Evolutionary conservation across 2,329 filamentous ascomycete genomes (phyloP), one percentile per base, ranked within the genome.

Genomic region (Hymenoscyphus occultus): DNA sequence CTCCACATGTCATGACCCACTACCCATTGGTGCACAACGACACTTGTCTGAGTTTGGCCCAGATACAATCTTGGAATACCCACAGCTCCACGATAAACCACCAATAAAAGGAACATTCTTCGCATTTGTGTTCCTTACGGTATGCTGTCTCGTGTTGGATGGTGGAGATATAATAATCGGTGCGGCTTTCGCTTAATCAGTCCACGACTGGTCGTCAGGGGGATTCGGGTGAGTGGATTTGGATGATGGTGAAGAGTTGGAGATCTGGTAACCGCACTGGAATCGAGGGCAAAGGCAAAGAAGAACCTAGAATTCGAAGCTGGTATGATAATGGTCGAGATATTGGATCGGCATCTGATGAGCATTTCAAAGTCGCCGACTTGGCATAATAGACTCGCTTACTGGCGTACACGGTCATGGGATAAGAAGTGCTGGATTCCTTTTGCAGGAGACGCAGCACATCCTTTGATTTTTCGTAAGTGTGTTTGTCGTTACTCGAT

Each of bases 371-470:
- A 57, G 13, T 67, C 68, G 1, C 48, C 59, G 9, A 63, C 69
- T 16, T 67, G 62, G 64, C 62, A 66, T 51, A 63, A 65, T 56
- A 65, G 64, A 48, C 56, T 71, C 3, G 48, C 54, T 2, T 66
- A 80, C 66, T 76, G 78, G 70, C 77, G 77, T 0, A 75, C 73
- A 22, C 74, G 73, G 1, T 70, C 73, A 6, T 83, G n/a, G 80
- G 74, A 80, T 65, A 80, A 80, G 59, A 72, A 69, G 13, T 82
- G 82, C 3, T 75, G 77, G 0, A 78, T 82, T 2, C 82, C 82
- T 1, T 72, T 86, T 1, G 76, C 80, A 3, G 84, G 84, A 3
- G 84, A 86, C 70, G 80, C 83, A 1, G 83, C 83, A 0, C 83
- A 86, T 72, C 80, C 83, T n/a, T 86, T 86, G 83, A 84, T 82